phyloP scores from a whole-genome alignment of 257 asterid genomes.

The Datura wrightii region DNA sequence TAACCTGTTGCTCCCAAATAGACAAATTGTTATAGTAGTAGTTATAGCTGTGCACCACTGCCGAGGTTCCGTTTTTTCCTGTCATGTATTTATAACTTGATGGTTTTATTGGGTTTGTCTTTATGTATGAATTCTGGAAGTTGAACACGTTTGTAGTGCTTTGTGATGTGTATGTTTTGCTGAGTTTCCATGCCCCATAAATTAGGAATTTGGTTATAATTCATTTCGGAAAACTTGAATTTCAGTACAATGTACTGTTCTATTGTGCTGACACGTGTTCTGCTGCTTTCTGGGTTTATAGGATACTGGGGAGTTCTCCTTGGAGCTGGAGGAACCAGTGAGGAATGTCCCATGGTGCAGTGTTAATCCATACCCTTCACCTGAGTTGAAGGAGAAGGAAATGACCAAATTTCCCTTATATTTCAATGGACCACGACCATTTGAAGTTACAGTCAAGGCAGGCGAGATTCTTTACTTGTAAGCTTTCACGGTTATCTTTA shows the following conservation, averaged over 20 bases:
- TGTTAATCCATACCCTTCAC: constrained; percentile 81
- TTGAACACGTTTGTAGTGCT: background rate
- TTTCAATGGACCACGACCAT: constrained; percentile 86
- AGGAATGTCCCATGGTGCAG: constrained; percentile 85
- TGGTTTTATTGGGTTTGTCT: background rate
- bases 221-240: background rate
- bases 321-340: constrained; percentile 71
- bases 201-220: constrained; percentile 17
- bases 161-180: background rate
- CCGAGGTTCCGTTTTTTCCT: background rate
- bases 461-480: constrained; percentile 92
- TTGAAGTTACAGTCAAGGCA: constrained; percentile 82
- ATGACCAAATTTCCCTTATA: constrained; percentile 68
- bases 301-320: constrained; percentile 67
- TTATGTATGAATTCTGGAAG: background rate
- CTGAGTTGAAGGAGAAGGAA: constrained; percentile 51
- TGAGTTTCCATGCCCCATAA: background rate
- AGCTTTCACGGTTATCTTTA: constrained; percentile 39
- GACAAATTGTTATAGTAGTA: background rate
- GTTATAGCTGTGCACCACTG: background rate
- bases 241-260: background rate
- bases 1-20: background rate
- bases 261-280: constrained; percentile 6
- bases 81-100: background rate
- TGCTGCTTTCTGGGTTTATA: constrained; percentile 33